phyloP scores from a whole-genome alignment of 805 yeast species.

The Wickerhamiella dianesei region DNA sequence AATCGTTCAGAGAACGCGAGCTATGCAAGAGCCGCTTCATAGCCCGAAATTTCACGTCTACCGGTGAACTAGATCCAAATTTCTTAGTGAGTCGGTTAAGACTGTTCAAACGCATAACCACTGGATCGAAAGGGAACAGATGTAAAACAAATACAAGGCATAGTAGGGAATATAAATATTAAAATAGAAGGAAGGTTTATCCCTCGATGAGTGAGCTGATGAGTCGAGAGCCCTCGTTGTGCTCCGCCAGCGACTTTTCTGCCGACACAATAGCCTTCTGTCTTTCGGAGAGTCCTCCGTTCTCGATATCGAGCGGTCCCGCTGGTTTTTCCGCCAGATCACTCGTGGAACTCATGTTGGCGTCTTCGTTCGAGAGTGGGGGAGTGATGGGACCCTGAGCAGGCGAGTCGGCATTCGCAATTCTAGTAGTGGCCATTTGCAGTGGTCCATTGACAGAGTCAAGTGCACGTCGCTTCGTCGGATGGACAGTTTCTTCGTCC shows the following conservation, averaged over 20 bases:
- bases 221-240: not conserved
- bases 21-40: slow-evolving; percentile 1
- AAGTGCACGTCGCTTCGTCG: not conserved
- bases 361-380: not conserved
- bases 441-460: not conserved
- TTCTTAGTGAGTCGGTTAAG: not conserved
- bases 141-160: too few relatives aligned
- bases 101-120: not conserved
- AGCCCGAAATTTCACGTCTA: not conserved
- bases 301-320: not conserved
- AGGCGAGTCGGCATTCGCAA: not conserved
- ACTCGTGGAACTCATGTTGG: not conserved
- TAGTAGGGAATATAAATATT: not conserved
- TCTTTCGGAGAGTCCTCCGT: not conserved
- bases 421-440: not conserved
- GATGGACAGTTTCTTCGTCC: slow-evolving; percentile 23
- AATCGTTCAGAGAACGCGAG: not conserved
- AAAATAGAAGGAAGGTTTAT: not conserved
- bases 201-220: not conserved
- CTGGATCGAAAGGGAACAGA: too few relatives aligned
- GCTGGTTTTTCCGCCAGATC: not conserved
- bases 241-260: not conserved
- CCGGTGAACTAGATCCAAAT: not conserved
- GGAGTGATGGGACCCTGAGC: not conserved
- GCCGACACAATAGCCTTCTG: not conserved